These are phyloP conservation scores for Erodium trifolium DNA, from an alignment of 441 rosid genomes.

Conservation along the genomic window DNA sequence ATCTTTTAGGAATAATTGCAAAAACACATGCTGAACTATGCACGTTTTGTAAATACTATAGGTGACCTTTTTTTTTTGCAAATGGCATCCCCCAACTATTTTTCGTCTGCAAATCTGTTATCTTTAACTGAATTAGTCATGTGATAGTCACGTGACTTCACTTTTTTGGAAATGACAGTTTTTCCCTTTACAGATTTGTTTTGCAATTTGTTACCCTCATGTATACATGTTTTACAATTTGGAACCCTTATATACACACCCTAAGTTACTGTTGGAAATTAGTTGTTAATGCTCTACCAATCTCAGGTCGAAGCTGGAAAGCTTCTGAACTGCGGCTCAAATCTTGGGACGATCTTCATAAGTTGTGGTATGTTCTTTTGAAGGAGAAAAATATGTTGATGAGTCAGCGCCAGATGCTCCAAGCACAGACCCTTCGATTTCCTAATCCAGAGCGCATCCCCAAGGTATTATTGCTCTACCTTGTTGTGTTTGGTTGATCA, in stretches of 20 bases:
- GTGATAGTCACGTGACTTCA: too few relatives aligned
- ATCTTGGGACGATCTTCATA: slow-evolving; percentile 90
- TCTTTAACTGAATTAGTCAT: too few relatives aligned
- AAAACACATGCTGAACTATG: too few relatives aligned
- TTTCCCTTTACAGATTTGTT: too few relatives aligned
- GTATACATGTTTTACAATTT: too few relatives aligned
- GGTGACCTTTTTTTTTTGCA: too few relatives aligned
- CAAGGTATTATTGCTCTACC: slow-evolving; percentile 41
- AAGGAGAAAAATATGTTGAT: slow-evolving; percentile 96
- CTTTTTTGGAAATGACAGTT: too few relatives aligned
- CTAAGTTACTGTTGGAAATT: not conserved
- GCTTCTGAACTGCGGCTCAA: slow-evolving; percentile 85
- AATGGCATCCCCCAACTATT: too few relatives aligned
- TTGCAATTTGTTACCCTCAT: too few relatives aligned
- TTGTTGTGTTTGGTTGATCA: not conserved
- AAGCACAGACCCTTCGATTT: slow-evolving; percentile 56
- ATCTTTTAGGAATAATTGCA: not conserved
- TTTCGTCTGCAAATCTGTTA: too few relatives aligned
- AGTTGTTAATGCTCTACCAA: slow-evolving; percentile 13
- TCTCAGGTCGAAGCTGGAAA: slow-evolving; percentile 92
- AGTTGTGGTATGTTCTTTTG: slow-evolving; percentile 82
- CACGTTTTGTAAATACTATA: too few relatives aligned
- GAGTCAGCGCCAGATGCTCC: slow-evolving; percentile 89
- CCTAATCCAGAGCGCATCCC: slow-evolving; percentile 87
- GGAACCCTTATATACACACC: not conserved